Percentiles rank a stretch among this genome's conserved stretches.
Conservation (phyloP, 768 basidiomycete species). For the Boletus huronensis region DNA sequence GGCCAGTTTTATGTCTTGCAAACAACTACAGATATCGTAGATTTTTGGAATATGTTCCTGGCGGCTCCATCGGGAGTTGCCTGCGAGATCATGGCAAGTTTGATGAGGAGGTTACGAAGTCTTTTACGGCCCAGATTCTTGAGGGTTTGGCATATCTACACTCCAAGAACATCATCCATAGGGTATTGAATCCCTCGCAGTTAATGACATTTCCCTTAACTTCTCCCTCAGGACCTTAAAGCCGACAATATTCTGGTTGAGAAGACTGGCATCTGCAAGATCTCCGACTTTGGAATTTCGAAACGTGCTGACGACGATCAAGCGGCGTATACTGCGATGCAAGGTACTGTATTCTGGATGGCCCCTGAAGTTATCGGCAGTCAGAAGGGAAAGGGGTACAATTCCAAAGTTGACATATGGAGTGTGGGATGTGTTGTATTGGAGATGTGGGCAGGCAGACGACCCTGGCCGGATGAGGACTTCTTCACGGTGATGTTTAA, state of each 20-base stretch:
- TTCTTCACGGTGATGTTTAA: conserved; percentile 92
- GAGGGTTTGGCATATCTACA: conserved; percentile 92
- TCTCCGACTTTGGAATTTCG: conserved; percentile 98
- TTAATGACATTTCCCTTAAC: conserved; percentile 6
- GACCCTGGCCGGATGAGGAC: conserved; percentile 93
- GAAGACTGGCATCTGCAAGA: conserved; percentile 88
- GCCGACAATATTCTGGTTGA: conserved; percentile 98
- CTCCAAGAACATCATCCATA: conserved; percentile 85
- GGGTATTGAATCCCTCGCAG: conserved; percentile 46
- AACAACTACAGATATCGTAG: conserved; percentile 39
- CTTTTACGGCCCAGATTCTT: conserved; percentile 89
- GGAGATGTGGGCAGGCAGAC: conserved; percentile 97
- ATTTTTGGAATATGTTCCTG: conserved; percentile 98
- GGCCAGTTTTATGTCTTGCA: neutral
- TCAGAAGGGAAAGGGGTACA: conserved; percentile 80
- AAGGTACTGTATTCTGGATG: conserved; percentile 99
- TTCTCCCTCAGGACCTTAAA: conserved; percentile 73
- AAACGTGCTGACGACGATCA: conserved; percentile 89
- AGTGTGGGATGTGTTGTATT: conserved; percentile 97
- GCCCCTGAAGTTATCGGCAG: conserved; percentile 92
- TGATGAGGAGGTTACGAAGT: conserved; percentile 86
- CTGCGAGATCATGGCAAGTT: conserved; percentile 91
- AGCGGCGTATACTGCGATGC: conserved; percentile 87
- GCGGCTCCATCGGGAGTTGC: conserved; percentile 90
- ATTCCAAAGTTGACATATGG: conserved; percentile 98